Evolutionary conservation across 164 flowering plant genomes (phyloP).

Genomic region (Magnolia kwangsiensis): DNA sequence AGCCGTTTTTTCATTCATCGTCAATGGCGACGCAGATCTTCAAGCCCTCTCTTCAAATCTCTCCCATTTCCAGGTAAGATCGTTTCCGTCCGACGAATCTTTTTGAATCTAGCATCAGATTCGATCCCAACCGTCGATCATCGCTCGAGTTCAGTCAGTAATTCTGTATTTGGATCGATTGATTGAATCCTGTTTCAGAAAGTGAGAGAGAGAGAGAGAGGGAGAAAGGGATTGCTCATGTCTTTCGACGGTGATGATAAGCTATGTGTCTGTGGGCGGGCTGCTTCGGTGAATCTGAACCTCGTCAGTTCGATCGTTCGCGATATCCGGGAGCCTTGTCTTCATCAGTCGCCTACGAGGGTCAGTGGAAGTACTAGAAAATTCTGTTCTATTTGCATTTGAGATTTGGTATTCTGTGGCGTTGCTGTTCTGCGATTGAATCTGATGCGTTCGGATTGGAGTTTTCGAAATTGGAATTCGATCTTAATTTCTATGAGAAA

Average conservation of each 20-base stretch:
- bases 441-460: not conserved
- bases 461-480: not conserved
- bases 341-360: conserved; percentile 64
- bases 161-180: not conserved
- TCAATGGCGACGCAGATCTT: conserved; percentile 18
- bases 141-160: not conserved
- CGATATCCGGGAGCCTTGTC: conserved; percentile 81
- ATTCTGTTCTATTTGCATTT: not conserved
- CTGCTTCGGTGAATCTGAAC: conserved; percentile 45
- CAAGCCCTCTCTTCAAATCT: conserved; percentile 10
- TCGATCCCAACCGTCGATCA: not conserved
- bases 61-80: conserved; percentile 13
- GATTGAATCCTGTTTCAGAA: conserved; percentile 3
- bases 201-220: conserved; percentile 10
- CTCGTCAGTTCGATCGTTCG: conserved; percentile 59
- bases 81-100: not conserved
- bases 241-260: conserved; percentile 45
- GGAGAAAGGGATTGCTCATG: conserved; percentile 33
- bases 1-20: not conserved
- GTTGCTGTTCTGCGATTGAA: not conserved
- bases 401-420: not conserved
- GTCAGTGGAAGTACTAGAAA: conserved; percentile 23
- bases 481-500: not conserved
- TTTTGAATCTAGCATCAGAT: not conserved
- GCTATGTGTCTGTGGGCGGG: conserved; percentile 70